Evolutionary conservation across 2,329 filamentous ascomycete genomes (phyloP), one percentile per base, ranked within the genome.

Genomic region (Cyanodermella asteris): DNA sequence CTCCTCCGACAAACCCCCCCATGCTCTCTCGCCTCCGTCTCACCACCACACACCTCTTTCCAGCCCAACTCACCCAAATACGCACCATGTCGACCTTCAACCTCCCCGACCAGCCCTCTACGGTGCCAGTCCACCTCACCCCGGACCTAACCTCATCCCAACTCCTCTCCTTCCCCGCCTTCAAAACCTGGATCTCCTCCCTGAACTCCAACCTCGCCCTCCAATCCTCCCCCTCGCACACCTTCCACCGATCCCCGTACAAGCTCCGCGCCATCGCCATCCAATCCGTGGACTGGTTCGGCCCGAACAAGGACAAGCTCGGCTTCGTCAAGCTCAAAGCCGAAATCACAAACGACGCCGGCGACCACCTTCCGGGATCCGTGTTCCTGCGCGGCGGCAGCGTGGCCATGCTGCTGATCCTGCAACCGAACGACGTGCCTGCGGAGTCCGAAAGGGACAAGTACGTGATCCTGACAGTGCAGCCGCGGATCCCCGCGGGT

Each of bases 371-470:
- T 3, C 61, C 63, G 1, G 63, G 61, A 2, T 55, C 56, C 23
- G 55, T 67, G 3, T 67, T 68, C 32, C 39, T 69, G 28, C 45
- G 64, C 19, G 64, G 64, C 6, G 61, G 61, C 3, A 64, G 59
- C 42, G 60, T 68, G 2, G 62, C 49, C 6, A 60, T 68, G 43
- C 41, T 69, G 28, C 50, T 67, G 20, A 50, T 67, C 13, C 45
- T 69, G 13, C 59, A 64, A 36, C 56, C 61, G 3, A 47, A 57
- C 30, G 56, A 63, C 36, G 41, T 54, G 3, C 41, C 48, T 5
- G 28, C 34, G 7, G 40, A 43, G 2, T 43, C 49, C 7, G 51
- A 58, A 30, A 35, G 36, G 5, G 51, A 57, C 22, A 60, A 60
- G 36, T 43, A 56, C 24, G 58, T 57, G 4, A 49, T 69, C 14